phyloP scores from a whole-genome alignment of 768 basidiomycete species.

The Gautieria morchelliformis region DNA sequence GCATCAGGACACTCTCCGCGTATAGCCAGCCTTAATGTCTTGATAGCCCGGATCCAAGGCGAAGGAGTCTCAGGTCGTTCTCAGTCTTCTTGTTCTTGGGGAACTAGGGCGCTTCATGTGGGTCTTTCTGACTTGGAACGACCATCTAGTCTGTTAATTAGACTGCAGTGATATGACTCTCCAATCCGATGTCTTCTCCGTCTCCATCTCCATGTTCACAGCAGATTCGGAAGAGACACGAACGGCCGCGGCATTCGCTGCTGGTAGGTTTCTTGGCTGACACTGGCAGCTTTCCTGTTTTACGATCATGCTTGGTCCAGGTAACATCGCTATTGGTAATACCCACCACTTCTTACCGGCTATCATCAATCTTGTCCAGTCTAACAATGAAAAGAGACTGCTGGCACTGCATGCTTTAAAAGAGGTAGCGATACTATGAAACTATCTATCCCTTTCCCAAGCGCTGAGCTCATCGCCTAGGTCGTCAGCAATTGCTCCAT shows the following conservation, averaged over 20 bases:
- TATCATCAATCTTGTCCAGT: constrained; percentile 71
- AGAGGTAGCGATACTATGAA: constrained; percentile 42
- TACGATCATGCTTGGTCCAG: constrained; percentile 26
- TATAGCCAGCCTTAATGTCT: neutral
- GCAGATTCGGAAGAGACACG: constrained; percentile 79
- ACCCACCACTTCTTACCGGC: constrained; percentile 76
- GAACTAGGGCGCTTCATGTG: constrained; percentile 90
- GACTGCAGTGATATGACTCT: constrained; percentile 69
- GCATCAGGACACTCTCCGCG: neutral
- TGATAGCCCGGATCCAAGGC: constrained; percentile 39
- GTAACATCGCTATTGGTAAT: constrained; percentile 94
- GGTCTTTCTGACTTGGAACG: constrained; percentile 18
- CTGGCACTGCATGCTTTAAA: constrained; percentile 88
- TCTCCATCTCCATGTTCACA: constrained; percentile 63
- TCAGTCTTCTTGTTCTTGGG: constrained; percentile 83
- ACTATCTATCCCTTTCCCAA: neutral
- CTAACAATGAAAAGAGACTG: constrained; percentile 68
- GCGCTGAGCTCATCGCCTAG: constrained; percentile 25
- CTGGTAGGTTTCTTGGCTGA: constrained; percentile 39
- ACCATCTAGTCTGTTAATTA: neutral
- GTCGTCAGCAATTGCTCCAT: constrained; percentile 88
- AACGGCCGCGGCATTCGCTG: constrained; percentile 89
- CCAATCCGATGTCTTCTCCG: constrained; percentile 69
- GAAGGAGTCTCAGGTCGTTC: constrained; percentile 56
- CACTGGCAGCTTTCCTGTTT: neutral